Evolutionary conservation across 2,329 filamentous ascomycete genomes (phyloP), one percentile per base, ranked within the genome.

Genomic region (Talaromyces sp.): DNA sequence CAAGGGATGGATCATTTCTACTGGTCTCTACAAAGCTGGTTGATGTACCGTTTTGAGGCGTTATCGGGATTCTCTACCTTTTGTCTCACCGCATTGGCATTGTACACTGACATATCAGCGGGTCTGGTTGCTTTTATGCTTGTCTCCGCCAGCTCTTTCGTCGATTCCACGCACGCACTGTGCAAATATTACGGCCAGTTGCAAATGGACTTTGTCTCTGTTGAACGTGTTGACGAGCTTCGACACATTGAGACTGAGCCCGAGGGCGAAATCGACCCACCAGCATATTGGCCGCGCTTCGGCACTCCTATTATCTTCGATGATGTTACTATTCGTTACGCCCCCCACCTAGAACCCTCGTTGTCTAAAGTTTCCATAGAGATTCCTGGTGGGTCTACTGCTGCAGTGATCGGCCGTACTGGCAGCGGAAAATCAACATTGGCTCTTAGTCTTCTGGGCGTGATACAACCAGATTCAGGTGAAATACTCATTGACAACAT

Each of bases 1-100:
- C 93, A 96, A 73, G 92, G 92, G 72, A 95, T 96, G 84, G 93
- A 97, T 69, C 93, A 97, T 73, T 96, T 96, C 77, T 96, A 96
- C 77, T 96, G 92, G 89, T 90, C 88, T 62, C 82, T 96, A 51
- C 91, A 96, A 66, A 86, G 87, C 7, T 96, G 92, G 92, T 81
- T 96, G 2, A 87, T 88, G 72, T 92, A 89, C 69, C 87, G 92
- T 12, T 94, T 95, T 61, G 88, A 91, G 67, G 75, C 81, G 8
- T 76, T 93, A 5, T 91, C 91, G 0, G 89, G 89, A 0, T 72
- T 85, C 3, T 91, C 91, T 7, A 92, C 90, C 0, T 89, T 94
- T 62, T 76, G 86, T 0, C 78, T 96, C 57, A 91, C 91, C 1
- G 73, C 88, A 1, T 83, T 93, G 9, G 92, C 92, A 14, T 79